Evolutionary conservation across 2,329 filamentous ascomycete genomes (phyloP), one percentile per base, ranked within the genome.

Genomic region (Hypocrella siamensis): DNA sequence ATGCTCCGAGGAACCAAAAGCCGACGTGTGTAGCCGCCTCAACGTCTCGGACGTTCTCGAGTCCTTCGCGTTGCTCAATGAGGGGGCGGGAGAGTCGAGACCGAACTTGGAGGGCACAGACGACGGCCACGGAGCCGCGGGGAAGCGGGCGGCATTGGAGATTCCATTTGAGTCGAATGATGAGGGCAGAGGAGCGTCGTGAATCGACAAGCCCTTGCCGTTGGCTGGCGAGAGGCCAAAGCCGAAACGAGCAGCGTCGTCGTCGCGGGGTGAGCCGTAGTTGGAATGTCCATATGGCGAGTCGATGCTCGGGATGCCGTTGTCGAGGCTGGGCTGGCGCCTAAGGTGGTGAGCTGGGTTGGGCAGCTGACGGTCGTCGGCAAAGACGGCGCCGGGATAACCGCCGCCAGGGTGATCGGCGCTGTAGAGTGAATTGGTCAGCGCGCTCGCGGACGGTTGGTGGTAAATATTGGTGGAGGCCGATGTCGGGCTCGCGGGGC

Each of bases 161-260:
- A 94, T 82, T 31, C 86, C 88, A 47, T 94, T 90, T 45, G 85
- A 93, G 55, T 96, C 90, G 52, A 96, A 94, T 0, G 88, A 96
- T 7, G 86, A 83, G 2, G 90, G 90, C 7, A 96, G 69, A 12
- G 84, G 85, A 3, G 85, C 90, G 57, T 96, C 88, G 39, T 94
- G 69, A 11, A 92, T 82, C n/a, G 82, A 90, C n/a, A 93, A 53
- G 3, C 69, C 71, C 43, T 73, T 77, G 32, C 73, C 72, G 43
- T 73, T 71, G 31, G 69, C 69, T 1, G 86, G 84, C 11, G 86
- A 93, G 32, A 90, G 69, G 17, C 80, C 80, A 25, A 86, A 65
- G n/a, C 80, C 74, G 19, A 69, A 61, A 21, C 70, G 60, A 33
- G 52, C 58, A 10, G 59, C 44, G 30, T 69, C 63, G 36, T 78